Evolutionary conservation across 2,329 filamentous ascomycete species (phyloP), one percentile per base, ranked within the genome.

Genomic region (Xylariaceae sp.): DNA sequence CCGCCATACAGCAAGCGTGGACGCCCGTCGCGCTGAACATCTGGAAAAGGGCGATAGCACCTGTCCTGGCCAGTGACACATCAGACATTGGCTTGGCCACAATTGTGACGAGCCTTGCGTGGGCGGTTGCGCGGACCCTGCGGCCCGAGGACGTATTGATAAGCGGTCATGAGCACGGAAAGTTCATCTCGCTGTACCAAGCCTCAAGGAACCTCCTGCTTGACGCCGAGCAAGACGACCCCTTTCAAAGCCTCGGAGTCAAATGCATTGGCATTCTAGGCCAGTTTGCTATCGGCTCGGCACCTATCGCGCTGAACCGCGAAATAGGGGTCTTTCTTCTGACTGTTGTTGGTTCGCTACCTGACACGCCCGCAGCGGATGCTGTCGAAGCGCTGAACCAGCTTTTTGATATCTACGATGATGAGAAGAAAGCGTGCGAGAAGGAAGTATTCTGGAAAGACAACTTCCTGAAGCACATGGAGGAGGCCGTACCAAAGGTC

Each of bases 251-350:
- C 23, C 65, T 82, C 3, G 70, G 75, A 18, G 75, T 81, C 42
- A 82, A 80, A 59, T 80, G 75, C 47, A 65, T 83, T 43, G 78
- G 78, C 34, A 75, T 80, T 5, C 64, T 83, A 9, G 79, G 78
- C 38, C 73, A 76, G 47, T 64, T 83, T 7, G 78, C 76, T 2
- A 60, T 71, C 7, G 58, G 72, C 33, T 72, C 73, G 4, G 68
- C 70, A 2, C 67, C 74, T 0, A 35, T 68, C 8, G 54, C 60
- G 10, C 57, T 70, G 19, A 83, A 82, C 59, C 68, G 72, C 28
- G 73, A 80, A 37, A 70, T 83, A 35, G 77, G 77, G 30, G 62
- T 72, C 12, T 83, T 82, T 53, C 60, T 83, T 31, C 42, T 82
- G 33, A 73, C 68, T 2, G 53, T 77, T 5, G 56, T 80, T 19